Percentiles rank a stretch among this genome's conserved stretches.
phyloP scores from a whole-genome alignment of 1,284 basidiomycete species.

The Sporisorium iseilematis-ciliati region DNA sequence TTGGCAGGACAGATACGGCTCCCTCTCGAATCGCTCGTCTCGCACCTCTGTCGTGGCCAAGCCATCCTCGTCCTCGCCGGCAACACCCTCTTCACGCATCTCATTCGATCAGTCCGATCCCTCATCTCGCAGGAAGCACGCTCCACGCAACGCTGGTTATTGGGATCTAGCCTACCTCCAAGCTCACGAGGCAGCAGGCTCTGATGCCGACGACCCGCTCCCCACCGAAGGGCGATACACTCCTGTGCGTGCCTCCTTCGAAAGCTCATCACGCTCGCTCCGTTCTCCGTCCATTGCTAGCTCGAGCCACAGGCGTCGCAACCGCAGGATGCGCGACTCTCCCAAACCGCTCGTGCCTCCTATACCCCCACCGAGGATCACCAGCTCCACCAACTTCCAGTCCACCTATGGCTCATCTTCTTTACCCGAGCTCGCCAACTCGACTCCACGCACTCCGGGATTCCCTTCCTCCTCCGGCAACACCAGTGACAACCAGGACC shows the following conservation, averaged over 20 bases:
- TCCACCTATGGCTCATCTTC: slow-evolving; percentile 41
- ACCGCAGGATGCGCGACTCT: slow-evolving; percentile 23
- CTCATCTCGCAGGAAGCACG: slow-evolving; percentile 11
- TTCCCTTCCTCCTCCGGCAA: slow-evolving; percentile 16
- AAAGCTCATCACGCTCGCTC: slow-evolving; percentile 33
- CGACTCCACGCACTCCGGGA: slow-evolving; percentile 8
- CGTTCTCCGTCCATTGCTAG: slow-evolving; percentile 24
- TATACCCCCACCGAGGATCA: slow-evolving; percentile 39
- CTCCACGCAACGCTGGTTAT: slow-evolving; percentile 16
- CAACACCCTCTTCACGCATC: slow-evolving; percentile 13
- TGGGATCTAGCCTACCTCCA: slow-evolving; percentile 13
- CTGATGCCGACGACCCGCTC: slow-evolving; percentile 39
- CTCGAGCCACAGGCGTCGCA: slow-evolving; percentile 23
- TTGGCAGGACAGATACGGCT: slow-evolving; percentile 35
- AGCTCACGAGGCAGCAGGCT: slow-evolving; percentile 16
- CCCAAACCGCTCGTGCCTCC: slow-evolving; percentile 40
- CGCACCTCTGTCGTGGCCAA: slow-evolving; percentile 29
- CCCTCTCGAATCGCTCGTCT: slow-evolving; percentile 27
- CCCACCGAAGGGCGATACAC: slow-evolving; percentile 11
- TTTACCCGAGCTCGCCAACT: slow-evolving; percentile 23
- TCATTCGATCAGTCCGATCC: slow-evolving; percentile 31
- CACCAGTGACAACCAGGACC: slow-evolving; percentile 22
- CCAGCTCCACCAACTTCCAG: slow-evolving; percentile 46
- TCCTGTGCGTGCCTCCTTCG: slow-evolving; percentile 26
- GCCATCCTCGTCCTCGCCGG: slow-evolving; percentile 5